Percentiles rank a stretch among this genome's conserved stretches.
Conservation (phyloP, 768 basidiomycete species). For the Chalciporus chontae region DNA sequence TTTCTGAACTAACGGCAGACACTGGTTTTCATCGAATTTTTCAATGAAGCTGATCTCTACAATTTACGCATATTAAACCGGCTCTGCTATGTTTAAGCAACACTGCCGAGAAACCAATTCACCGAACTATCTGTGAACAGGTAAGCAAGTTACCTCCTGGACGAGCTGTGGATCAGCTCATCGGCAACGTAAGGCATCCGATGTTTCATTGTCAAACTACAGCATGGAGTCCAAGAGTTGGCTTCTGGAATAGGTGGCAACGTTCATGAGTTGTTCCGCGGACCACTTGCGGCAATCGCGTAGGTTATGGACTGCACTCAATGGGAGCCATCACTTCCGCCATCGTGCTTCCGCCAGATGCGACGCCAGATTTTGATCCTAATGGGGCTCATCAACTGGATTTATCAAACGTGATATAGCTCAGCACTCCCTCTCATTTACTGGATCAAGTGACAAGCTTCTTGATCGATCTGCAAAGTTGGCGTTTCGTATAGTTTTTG, state of each 20-base stretch:
- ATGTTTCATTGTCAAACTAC: constrained; percentile 5
- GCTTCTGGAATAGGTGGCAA: constrained; percentile 20
- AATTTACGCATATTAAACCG: background rate
- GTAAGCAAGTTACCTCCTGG: background rate
- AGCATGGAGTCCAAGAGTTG: constrained; percentile 4
- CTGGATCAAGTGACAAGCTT: background rate
- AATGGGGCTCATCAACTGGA: constrained; percentile 18
- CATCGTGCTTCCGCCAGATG: constrained; percentile 20
- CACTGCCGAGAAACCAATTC: constrained; percentile 3
- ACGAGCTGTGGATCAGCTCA: constrained; percentile 2
- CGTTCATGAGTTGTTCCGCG: constrained; percentile 15
- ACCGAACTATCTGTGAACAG: background rate
- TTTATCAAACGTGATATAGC: constrained; percentile 12
- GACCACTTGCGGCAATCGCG: constrained; percentile 15
- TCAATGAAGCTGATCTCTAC: background rate
- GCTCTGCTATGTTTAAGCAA: background rate
- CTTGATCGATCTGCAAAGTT: constrained; percentile 12
- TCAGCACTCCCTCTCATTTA: constrained; percentile 8
- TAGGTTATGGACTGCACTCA: constrained; percentile 14
- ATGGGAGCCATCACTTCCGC: constrained; percentile 17
- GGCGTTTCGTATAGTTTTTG: background rate
- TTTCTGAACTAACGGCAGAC: background rate
- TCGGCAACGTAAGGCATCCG: constrained; percentile 6
- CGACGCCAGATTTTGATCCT: constrained; percentile 11
- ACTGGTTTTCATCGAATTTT: background rate